A percentile compares a stretch with the other conserved stretches of the same genome.
Evolutionary conservation across 2,329 filamentous ascomycete genomes (phyloP).

Genomic region (Plenodomus lindquistii): DNA sequence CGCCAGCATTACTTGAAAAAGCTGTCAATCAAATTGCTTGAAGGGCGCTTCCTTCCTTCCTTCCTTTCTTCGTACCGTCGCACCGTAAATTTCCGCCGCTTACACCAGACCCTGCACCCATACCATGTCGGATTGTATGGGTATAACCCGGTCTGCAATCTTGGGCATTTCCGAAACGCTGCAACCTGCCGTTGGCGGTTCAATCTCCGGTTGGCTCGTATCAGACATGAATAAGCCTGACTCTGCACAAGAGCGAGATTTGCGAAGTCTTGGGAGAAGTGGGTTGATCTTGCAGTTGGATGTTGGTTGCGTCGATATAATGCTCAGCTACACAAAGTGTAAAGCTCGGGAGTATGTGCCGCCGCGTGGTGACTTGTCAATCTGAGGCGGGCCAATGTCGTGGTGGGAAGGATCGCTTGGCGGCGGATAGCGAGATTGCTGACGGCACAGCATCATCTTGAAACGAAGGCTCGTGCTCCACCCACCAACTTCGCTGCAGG

Average conservation of each 20-base stretch:
- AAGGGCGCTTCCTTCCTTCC: too few relatives aligned
- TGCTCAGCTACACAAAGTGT: neutral
- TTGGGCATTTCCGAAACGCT: neutral
- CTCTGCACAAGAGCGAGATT: neutral
- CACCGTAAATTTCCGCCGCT: neutral
- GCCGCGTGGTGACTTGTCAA: neutral
- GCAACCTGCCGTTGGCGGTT: neutral
- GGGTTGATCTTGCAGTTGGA: neutral
- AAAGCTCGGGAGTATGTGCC: neutral
- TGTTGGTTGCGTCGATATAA: neutral
- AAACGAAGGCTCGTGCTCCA: conserved; percentile 33
- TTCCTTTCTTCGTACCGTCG: neutral
- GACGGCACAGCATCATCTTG: conserved; percentile 23
- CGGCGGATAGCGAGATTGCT: conserved; percentile 37
- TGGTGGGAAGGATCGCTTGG: conserved; percentile 18
- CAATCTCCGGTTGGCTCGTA: neutral
- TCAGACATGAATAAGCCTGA: neutral
- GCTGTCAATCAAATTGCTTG: too few relatives aligned
- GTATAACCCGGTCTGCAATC: neutral
- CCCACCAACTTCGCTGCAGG: conserved; percentile 22
- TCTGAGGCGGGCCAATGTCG: neutral
- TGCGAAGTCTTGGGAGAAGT: neutral
- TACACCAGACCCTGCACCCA: neutral
- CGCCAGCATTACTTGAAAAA: too few relatives aligned
- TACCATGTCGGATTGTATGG: neutral